Evolutionary conservation across 805 yeast genomes (phyloP), one percentile per base, ranked within the genome.

Genomic region (Naumovozyma baii): DNA sequence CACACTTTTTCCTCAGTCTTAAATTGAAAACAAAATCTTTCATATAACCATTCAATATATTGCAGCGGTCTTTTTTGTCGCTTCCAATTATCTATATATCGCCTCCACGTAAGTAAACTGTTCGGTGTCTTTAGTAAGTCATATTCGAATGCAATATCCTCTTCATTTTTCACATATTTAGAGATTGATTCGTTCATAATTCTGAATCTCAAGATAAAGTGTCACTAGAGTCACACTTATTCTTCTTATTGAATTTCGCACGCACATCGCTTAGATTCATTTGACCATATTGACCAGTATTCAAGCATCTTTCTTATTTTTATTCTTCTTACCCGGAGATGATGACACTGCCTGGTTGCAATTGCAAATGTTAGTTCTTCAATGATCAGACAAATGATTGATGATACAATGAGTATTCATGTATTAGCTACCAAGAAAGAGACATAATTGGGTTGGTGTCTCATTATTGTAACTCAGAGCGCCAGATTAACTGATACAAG

Each of bases 101-200:
- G 54, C 33, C 62, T 41, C 83, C 83, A 78, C 1, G 52, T 39
- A 3, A 59, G 52, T n/a, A 60, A 38, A 34, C 48, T 46, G 13
- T 55, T 39, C 14, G 70, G 68, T n/a, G 59, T 48, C 33, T 57
- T 54, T 28, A 62, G 59, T 10, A 73, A 47, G 40, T 70, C 73
- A 40, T 62, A 61, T 51, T 73, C 79, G 46, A 59, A 71, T 4
- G 73, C 63, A n/a, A 66, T 37, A 43, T 70, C 74, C 12, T 50
- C 55, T 28, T 55, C 55, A 44, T 47, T 48, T 18, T 18, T 38
- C 15, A 22, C 10, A 22, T 22, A 22, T 10, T 10, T 22, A 10
- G 7, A 7, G 10, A 22, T 22, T 7, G 10, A 10, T 22, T 22
- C 26, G 10, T 10, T 22, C 26, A 22, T 22, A 22, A 7, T 22